Percentiles rank a stretch among this genome's conserved stretches.
Conservation (phyloP, 2,329 filamentous ascomycete genomes). For the Sordariomycetes sp. region DNA sequence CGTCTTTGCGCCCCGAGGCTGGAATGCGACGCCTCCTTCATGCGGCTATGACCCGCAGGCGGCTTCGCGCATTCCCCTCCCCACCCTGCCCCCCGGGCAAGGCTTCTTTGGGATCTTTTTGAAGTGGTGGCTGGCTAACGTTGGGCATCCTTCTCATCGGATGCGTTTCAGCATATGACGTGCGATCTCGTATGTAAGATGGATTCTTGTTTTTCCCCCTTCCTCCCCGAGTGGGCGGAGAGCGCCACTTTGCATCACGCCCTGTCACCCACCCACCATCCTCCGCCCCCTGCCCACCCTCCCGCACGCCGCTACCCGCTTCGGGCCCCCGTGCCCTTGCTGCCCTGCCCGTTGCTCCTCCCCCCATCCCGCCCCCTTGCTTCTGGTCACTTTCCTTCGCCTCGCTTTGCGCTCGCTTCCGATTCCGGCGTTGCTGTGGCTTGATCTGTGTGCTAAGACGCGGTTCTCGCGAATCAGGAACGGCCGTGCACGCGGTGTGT, state of each 20-base stretch:
- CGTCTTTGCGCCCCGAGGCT: slow-evolving; percentile 6
- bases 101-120: slow-evolving; percentile 9
- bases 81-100: slow-evolving; percentile 4
- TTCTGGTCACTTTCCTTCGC: not conserved
- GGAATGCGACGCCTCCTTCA: slow-evolving; percentile 6
- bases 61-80: not conserved
- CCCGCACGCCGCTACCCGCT: not conserved
- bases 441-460: not conserved
- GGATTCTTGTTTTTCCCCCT: slow-evolving; percentile 7
- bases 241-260: not conserved
- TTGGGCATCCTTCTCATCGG: slow-evolving; percentile 4
- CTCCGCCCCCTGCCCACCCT: not conserved
- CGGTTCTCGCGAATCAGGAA: slow-evolving; percentile 46
- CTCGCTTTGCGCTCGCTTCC: not conserved
- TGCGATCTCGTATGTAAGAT: slow-evolving; percentile 69
- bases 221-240: not conserved
- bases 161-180: slow-evolving; percentile 64
- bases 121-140: slow-evolving; percentile 4
- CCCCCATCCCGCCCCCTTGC: not conserved
- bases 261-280: not conserved
- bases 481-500: slow-evolving; percentile 95
- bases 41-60: slow-evolving; percentile 5
- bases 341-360: slow-evolving; percentile 11
- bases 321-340: slow-evolving; percentile 7
- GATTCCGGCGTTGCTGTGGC: not conserved